Evolutionary conservation across 768 basidiomycete genomes (phyloP), one percentile per base, ranked within the genome.

Genomic region (Agaricus subrufescens): DNA sequence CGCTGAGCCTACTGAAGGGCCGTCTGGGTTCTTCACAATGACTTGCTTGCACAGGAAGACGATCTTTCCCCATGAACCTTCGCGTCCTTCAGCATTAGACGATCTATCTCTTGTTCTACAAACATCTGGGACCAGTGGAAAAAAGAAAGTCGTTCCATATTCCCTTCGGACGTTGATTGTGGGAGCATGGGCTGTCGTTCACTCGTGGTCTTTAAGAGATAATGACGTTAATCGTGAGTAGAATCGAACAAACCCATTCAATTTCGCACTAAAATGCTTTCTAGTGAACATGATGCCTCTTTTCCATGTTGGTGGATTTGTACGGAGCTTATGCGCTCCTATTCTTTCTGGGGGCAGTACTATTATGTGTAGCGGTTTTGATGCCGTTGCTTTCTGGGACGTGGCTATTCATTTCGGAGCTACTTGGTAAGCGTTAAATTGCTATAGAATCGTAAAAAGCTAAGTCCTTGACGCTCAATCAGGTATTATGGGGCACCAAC

Each of bases 281-380:
- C 8, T 55, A 74, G 75, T 75, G 58, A 74, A 73, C 46, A 71
- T 79, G 71, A 81, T 79, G 83, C 82, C 82, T 43, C 70, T 81
- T 25, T 83, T 83, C 69, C 81, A 82, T 60, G 81, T 84, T 40
- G 82, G 83, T 29, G 83, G 83, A 23, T 79, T 85, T 46, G 76
- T 83, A 39, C 77, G 80, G 47, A 83, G 81, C 62, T 71, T 85
- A 19, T 71, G 82, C 19, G 79, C 82, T n/a, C 81, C 83, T 9
- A 66, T 83, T 2, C 69, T 81, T 52, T 77, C 80, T n/a, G 78
- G 80, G 5, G 80, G 80, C 12, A 75, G 75, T 54, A 71, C 82
- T 2, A 79, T 83, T 58, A 75, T 85, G 65, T 82, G 81, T 48
- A 65, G 73, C 11, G 80, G 79, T 3, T 84, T 84, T 65, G 77